These are phyloP conservation scores for Cinnamomum micranthum DNA, from an alignment of 164 flowering plant species.

Conservation along the genomic window DNA sequence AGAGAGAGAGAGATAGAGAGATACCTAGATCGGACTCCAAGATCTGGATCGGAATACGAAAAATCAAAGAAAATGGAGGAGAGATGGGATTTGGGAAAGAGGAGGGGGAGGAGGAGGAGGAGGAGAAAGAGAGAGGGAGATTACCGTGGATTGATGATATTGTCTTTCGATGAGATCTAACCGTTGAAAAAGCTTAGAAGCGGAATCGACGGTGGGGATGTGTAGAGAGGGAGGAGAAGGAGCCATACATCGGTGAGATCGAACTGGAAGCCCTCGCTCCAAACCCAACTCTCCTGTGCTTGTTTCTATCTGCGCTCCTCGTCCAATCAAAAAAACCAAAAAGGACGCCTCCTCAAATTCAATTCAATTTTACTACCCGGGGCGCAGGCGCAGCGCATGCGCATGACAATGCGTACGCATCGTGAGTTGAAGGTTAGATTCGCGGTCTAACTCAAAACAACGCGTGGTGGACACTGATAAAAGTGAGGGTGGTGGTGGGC, in stretches of 20 bases:
- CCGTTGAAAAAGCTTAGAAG: slow-evolving; percentile 19
- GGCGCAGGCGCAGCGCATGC: neutral
- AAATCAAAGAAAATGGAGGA: neutral
- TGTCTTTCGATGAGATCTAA: slow-evolving; percentile 21
- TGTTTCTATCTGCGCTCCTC: too few species aligned
- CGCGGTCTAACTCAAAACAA: too few species aligned
- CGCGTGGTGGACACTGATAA: too few species aligned
- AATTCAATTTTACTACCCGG: neutral
- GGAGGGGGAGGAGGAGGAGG: neutral
- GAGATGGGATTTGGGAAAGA: neutral
- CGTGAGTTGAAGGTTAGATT: neutral
- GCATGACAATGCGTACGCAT: neutral
- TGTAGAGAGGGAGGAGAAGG: slow-evolving; percentile 13
- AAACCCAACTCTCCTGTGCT: too few species aligned
- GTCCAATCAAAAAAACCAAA: neutral
- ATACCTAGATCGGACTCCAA: too few species aligned
- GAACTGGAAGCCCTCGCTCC: neutral
- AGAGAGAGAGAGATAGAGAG: neutral
- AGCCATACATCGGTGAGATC: slow-evolving; percentile 21
- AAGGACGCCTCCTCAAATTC: neutral
- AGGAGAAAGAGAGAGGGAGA: neutral
- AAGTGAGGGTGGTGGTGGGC: too few species aligned
- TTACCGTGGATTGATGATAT: neutral
- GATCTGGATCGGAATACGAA: too few species aligned
- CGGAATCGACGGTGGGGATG: slow-evolving; percentile 17